Conservation (phyloP, 768 basidiomycete genomes). For the Hypholoma fasciculare region DNA sequence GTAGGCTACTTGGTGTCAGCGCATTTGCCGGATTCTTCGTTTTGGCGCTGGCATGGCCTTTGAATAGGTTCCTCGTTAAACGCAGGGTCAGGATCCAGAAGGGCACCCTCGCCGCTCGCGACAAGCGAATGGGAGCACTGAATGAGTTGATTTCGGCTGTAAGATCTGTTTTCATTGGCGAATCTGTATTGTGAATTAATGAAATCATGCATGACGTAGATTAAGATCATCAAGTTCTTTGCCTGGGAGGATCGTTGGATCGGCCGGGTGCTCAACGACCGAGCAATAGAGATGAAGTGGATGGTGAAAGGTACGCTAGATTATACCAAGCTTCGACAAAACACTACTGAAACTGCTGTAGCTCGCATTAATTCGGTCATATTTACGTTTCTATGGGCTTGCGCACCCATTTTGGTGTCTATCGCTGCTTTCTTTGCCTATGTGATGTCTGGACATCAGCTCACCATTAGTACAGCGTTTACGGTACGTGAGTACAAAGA, state of each 20-base stretch:
- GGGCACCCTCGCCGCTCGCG: conserved; percentile 58
- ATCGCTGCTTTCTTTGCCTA: conserved; percentile 80
- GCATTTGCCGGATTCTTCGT: conserved; percentile 78
- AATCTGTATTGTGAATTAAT: neutral
- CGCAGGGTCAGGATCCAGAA: conserved; percentile 63
- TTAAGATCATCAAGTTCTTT: conserved; percentile 84
- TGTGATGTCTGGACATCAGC: conserved; percentile 67
- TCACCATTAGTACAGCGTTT: conserved; percentile 49
- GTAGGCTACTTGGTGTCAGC: conserved; percentile 61
- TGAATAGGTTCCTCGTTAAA: conserved; percentile 66
- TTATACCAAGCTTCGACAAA: neutral
- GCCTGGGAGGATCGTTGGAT: conserved; percentile 84
- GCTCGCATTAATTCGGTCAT: conserved; percentile 72
- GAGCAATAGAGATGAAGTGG: conserved; percentile 74
- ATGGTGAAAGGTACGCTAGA: conserved; percentile 60
- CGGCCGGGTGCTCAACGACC: conserved; percentile 56
- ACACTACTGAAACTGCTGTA: conserved; percentile 17
- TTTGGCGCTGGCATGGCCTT: conserved; percentile 63
- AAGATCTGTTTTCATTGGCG: conserved; percentile 14
- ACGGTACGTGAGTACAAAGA: conserved; percentile 22
- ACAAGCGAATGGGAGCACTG: conserved; percentile 75
- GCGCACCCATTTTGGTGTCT: conserved; percentile 79
- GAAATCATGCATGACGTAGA: conserved; percentile 24
- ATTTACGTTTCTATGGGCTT: conserved; percentile 72
- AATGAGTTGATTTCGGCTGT: conserved; percentile 77